Evolutionary conservation across 106 monocot species (phyloP), one percentile per base, ranked within the genome.

Genomic region (Posidonia australis): DNA sequence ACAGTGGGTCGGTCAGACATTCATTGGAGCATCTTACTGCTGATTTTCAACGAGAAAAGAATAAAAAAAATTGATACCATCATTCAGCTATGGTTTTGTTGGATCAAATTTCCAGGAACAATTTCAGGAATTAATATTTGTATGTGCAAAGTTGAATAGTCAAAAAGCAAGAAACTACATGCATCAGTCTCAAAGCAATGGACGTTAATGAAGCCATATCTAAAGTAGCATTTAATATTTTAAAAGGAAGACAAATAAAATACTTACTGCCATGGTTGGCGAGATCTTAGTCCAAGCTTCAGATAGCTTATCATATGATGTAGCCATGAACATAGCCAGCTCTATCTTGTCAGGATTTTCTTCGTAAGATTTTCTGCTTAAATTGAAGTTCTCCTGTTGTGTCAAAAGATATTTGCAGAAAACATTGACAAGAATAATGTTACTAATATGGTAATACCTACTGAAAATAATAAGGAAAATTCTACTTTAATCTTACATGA

Each of bases 201-300:
- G n/a, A n/a, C n/a, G n/a, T n/a, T n/a, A n/a, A n/a, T n/a, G n/a
- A n/a, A n/a, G n/a, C n/a, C n/a, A n/a, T n/a, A n/a, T n/a, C n/a
- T n/a, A n/a, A n/a, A n/a, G n/a, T n/a, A n/a, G n/a, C n/a, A n/a
- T n/a, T n/a, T n/a, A n/a, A n/a, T n/a, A n/a, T n/a, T n/a, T n/a
- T n/a, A n/a, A n/a, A 36, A 36, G 2, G 36, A 36, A 12, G 16
- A 17, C n/a, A 61, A 41, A 42, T 36, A 21, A 41, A 61, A 61
- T 9, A 43, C 77, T 67, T 48, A 94, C 94, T 53, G 44, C n/a
- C 65, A 62, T 82, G 66, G 46, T 96, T 64, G 96, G 96, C 19
- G 83, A 82, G 7, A 27, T 63, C 31, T 77, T 91, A 18, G 90
- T 98, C 98, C 98, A 98, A 27, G 91, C 87, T 76, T 87, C 80